Conservation (phyloP, 2,329 filamentous ascomycete species). For the Hypomyces perniciosus region DNA sequence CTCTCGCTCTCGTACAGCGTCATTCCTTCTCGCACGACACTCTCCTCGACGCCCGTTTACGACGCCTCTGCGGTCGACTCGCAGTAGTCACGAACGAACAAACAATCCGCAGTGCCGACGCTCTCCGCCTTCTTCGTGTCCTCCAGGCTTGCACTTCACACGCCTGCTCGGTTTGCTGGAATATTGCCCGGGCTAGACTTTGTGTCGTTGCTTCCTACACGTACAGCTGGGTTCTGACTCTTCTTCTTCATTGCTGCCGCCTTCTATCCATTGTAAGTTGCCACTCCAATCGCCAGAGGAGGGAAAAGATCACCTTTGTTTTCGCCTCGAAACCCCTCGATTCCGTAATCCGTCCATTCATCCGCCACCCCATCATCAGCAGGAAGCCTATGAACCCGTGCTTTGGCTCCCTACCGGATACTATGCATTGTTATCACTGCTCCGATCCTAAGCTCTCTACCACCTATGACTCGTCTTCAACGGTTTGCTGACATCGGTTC, state of each 20-base stretch:
- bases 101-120: neutral
- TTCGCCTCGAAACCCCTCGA: neutral
- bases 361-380: neutral
- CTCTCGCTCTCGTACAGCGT: no score
- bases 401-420: neutral
- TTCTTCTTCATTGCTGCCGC: neutral
- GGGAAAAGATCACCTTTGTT: neutral
- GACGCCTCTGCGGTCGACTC: neutral
- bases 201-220: constrained; percentile 12
- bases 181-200: constrained; percentile 30
- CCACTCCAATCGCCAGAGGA: neutral
- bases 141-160: constrained; percentile 14
- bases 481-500: constrained; percentile 10
- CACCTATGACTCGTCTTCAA: neutral
- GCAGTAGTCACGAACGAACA: neutral
- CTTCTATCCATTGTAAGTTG: constrained; percentile 10
- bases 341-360: neutral
- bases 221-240: neutral
- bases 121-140: constrained; percentile 2
- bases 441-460: neutral
- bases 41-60: neutral
- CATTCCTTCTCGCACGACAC: no score
- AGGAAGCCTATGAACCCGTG: neutral
- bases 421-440: constrained; percentile 1
- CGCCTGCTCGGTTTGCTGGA: constrained; percentile 31